These are phyloP conservation scores for Adansonia rubrostipa DNA, from an alignment of 441 rosid genomes.

Conservation along the genomic window DNA sequence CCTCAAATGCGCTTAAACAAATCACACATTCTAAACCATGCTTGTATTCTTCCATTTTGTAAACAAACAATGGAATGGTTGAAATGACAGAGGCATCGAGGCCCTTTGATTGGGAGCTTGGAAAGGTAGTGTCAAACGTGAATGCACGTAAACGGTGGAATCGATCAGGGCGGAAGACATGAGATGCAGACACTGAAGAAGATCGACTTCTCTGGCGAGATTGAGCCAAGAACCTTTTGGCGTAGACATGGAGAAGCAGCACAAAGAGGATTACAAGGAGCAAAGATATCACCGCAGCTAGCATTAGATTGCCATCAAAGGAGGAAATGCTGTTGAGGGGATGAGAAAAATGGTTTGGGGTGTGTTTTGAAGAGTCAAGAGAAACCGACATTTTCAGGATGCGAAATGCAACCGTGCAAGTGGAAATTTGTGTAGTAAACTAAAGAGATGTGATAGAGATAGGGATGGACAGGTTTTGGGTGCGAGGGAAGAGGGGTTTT, in stretches of 20 bases:
- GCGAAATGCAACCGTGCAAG: neutral
- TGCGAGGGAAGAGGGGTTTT: slow-evolving; percentile 10
- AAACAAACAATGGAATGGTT: slow-evolving; percentile 71
- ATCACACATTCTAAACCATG: slow-evolving; percentile 61
- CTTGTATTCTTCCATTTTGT: slow-evolving; percentile 30
- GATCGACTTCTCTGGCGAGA: slow-evolving; percentile 38
- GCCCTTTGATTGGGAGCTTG: slow-evolving; percentile 47
- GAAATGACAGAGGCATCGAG: slow-evolving; percentile 62
- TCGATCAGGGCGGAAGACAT: slow-evolving; percentile 31
- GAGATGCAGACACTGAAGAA: slow-evolving; percentile 35
- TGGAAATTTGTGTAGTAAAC: neutral
- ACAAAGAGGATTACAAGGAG: slow-evolving; percentile 79
- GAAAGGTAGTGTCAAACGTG: slow-evolving; percentile 29
- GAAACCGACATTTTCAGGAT: slow-evolving; percentile 22
- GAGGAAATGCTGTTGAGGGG: slow-evolving; percentile 57
- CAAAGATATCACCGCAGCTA: slow-evolving; percentile 69
- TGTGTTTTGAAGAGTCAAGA: slow-evolving; percentile 25
- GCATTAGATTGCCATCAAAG: slow-evolving; percentile 63
- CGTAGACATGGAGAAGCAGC: slow-evolving; percentile 79
- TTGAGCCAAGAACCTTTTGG: slow-evolving; percentile 64
- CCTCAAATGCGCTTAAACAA: slow-evolving; percentile 70
- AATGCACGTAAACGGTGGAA: slow-evolving; percentile 42
- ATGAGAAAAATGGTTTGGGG: slow-evolving; percentile 27
- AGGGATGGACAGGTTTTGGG: too few species aligned
- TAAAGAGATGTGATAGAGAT: slow-evolving; percentile 4